Percentiles rank a stretch among this genome's conserved stretches.
phyloP scores from a whole-genome alignment of 2,329 filamentous ascomycete genomes.

The Aquanectria penicillioides region DNA sequence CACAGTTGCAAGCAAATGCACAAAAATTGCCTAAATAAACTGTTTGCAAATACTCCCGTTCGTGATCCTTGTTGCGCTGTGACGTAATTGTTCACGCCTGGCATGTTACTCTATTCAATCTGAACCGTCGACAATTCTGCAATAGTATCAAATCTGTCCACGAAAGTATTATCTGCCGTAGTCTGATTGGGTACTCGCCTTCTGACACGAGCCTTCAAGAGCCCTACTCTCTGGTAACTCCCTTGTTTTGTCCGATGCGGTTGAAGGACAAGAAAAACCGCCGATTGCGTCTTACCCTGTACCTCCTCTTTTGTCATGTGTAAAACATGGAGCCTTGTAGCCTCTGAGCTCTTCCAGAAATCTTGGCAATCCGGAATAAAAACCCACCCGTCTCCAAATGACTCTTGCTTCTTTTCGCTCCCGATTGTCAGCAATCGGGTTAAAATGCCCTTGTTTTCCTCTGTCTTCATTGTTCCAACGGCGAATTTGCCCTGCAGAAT shows the following conservation, averaged over 20 bases:
- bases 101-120: slow-evolving; percentile 14
- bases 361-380: slow-evolving; percentile 16
- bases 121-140: background rate
- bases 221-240: slow-evolving; percentile 6
- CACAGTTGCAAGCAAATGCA: background rate
- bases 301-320: slow-evolving; percentile 17
- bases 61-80: too few species aligned
- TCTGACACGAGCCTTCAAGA: slow-evolving; percentile 1
- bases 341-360: background rate
- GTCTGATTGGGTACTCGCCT: background rate
- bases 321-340: background rate
- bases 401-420: background rate
- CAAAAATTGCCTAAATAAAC: background rate
- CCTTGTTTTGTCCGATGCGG: background rate
- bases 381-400: slow-evolving; percentile 7
- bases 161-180: background rate
- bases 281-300: background rate
- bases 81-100: too few species aligned
- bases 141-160: slow-evolving; percentile 9
- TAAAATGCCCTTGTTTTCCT: background rate
- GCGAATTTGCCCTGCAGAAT: slow-evolving; percentile 20
- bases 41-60: background rate
- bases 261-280: slow-evolving; percentile 14
- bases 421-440: background rate
- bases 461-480: background rate